Evolutionary conservation across 257 asterid genomes (phyloP).

Genomic region (Perilla frutescens): DNA sequence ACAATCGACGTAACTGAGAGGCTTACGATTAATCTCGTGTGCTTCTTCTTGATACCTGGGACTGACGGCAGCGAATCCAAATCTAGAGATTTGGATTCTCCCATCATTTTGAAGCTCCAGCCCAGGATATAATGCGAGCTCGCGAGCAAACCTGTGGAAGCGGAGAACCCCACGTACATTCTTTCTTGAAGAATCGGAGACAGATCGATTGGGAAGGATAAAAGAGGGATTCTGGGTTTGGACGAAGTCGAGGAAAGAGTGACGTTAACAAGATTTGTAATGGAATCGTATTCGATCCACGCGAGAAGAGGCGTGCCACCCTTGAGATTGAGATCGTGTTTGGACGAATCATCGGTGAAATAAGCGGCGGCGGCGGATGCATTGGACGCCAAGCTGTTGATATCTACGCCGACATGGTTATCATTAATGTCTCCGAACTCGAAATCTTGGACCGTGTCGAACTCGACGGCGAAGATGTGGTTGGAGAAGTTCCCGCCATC

Average conservation of each 20-base stretch:
- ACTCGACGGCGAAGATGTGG: slow-evolving; percentile 71
- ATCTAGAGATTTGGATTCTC: slow-evolving; percentile 49
- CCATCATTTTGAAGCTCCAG: slow-evolving; percentile 74
- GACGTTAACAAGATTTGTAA: slow-evolving; percentile 45
- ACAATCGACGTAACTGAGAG: slow-evolving; percentile 32
- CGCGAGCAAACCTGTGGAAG: slow-evolving; percentile 70
- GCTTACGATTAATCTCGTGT: slow-evolving; percentile 34
- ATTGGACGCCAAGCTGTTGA: slow-evolving; percentile 58
- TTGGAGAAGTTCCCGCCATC: slow-evolving; percentile 55
- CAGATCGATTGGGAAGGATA: slow-evolving; percentile 55
- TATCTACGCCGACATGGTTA: slow-evolving; percentile 64
- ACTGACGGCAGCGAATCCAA: slow-evolving; percentile 50
- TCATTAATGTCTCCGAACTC: slow-evolving; percentile 64
- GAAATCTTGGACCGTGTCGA: slow-evolving; percentile 73
- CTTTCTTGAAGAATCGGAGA: slow-evolving; percentile 47
- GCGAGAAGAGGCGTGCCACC: slow-evolving; percentile 53
- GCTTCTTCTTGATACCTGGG: slow-evolving; percentile 40
- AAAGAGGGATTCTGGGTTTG: slow-evolving; percentile 54
- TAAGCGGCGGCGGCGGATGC: slow-evolving; percentile 54
- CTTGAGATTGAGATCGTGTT: slow-evolving; percentile 52
- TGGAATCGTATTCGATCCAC: slow-evolving; percentile 71
- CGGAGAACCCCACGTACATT: slow-evolving; percentile 79
- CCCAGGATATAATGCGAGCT: slow-evolving; percentile 76
- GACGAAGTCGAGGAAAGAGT: slow-evolving; percentile 51
- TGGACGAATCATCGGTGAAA: slow-evolving; percentile 38